Base-by-base conservation (phyloP, 129 eudicot species). In the Pseudognaphalium luteoalbum region DNA sequence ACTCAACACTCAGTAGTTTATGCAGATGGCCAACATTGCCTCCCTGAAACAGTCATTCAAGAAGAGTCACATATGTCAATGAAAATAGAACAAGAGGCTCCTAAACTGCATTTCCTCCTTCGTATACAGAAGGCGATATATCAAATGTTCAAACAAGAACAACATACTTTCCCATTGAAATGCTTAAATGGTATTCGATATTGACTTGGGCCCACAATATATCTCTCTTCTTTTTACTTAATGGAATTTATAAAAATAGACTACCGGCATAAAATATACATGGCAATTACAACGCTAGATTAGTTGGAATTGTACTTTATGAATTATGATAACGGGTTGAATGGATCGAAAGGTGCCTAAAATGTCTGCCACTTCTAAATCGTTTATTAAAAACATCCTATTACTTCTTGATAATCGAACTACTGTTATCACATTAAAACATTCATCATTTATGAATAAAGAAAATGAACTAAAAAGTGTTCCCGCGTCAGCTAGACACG, bases 21-120 rank as follows among this genome's bases (percentile, higher is more conserved):
- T 94, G 99, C 83, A 94, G 87, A 91, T 94, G 99, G 76, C 93
- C 93, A 75, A 94, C 99, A 89, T 83, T 94, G 75, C 99, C 99
- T 56, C 99, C 99, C 99, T 94, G 85, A 76, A 81, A 83, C 30
- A 14, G 47, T n/a, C 67, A 57, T 34, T 58, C 77, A 54, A 56
- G 21, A 37, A 50, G 61, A 75, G 58, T 79, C 77, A 39, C 28
- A 34, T 70, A 25, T 70, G 30, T 70, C 25, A 66, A 20, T 25
- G 2, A 30, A 14, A 1, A 37, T 32, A 37, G 29, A 22, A 39
- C 73, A n/a, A 67, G 34, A 9, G 21, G 41, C 7, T 34, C 76
- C 37, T 9, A 30, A 63, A 66, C 33, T 50, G 66, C 17, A n/a
- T 74, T 77, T n/a, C 73, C 59, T 66, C 51, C 66, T 30, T 10